phyloP scores from a whole-genome alignment of 192 early-diverging fungal genomes.

The Backusella psychrophila region DNA sequence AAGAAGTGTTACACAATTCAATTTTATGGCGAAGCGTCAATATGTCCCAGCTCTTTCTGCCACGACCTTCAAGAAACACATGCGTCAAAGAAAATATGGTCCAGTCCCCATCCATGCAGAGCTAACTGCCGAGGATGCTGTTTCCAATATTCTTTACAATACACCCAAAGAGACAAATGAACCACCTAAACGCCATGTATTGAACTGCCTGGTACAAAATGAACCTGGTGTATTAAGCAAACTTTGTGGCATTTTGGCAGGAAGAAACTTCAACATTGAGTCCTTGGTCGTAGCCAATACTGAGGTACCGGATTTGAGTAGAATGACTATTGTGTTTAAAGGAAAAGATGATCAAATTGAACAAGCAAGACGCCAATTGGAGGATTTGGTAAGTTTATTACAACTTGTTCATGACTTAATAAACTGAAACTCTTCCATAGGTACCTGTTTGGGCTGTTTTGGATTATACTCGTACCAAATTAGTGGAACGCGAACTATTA shows the following conservation, averaged over 20 bases:
- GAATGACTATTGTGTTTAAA: constrained; percentile 93
- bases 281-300: constrained; percentile 94
- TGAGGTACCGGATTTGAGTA: constrained; percentile 84
- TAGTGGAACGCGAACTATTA: constrained; percentile 90
- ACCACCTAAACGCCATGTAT: constrained; percentile 78
- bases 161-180: constrained; percentile 54
- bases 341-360: constrained; percentile 80
- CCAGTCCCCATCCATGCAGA: constrained; percentile 33
- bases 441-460: constrained; percentile 95
- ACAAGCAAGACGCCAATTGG: constrained; percentile 90
- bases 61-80: constrained; percentile 19
- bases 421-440: constrained; percentile 15
- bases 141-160: constrained; percentile 96
- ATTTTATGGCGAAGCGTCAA: background rate
- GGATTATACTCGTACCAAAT: constrained; percentile 86
- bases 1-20: background rate
- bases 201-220: constrained; percentile 93
- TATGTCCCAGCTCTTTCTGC: constrained; percentile 10
- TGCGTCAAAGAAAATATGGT: constrained; percentile 14
- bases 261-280: constrained; percentile 96
- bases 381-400: constrained; percentile 74
- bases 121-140: constrained; percentile 87
- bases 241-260: constrained; percentile 86
- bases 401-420: too few relatives aligned
- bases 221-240: constrained; percentile 81